Percentiles rank a stretch among this genome's conserved stretches.
Conservation (phyloP, 768 basidiomycete genomes). For the Lepiota brunneoincarnata region DNA sequence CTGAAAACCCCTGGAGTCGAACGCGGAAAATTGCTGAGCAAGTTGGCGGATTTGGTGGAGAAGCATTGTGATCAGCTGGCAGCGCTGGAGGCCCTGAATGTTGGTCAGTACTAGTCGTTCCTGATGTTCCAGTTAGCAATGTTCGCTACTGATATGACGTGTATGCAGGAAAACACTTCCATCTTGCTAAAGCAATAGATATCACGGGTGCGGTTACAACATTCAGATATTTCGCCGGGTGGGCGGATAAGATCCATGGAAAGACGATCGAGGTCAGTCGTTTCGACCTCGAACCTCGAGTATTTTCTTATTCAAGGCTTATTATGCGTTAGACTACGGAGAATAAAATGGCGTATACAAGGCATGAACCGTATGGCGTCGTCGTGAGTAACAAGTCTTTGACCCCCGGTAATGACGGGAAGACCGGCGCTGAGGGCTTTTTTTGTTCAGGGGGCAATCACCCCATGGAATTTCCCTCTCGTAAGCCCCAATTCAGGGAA, state of each 20-base stretch:
- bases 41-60: slow-evolving; percentile 67
- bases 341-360: slow-evolving; percentile 61
- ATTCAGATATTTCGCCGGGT: slow-evolving; percentile 82
- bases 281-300: not conserved
- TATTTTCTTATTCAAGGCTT: not conserved
- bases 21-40: slow-evolving; percentile 55
- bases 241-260: slow-evolving; percentile 84
- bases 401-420: too few relatives aligned
- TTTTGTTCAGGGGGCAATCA: slow-evolving; percentile 40
- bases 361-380: slow-evolving; percentile 65
- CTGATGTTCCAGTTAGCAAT: not conserved
- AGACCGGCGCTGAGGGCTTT: too few relatives aligned
- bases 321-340: slow-evolving; percentile 40
- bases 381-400: slow-evolving; percentile 23
- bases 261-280: slow-evolving; percentile 63
- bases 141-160: not conserved
- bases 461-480: slow-evolving; percentile 60
- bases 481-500: slow-evolving; percentile 1
- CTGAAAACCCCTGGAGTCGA: slow-evolving; percentile 48
- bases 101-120: slow-evolving; percentile 35
- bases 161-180: slow-evolving; percentile 52
- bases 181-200: slow-evolving; percentile 46
- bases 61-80: slow-evolving; percentile 59
- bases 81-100: slow-evolving; percentile 72
- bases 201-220: slow-evolving; percentile 42